Conservation (phyloP, 2,329 filamentous ascomycete genomes). For the Gaeumannomyces sp. region DNA sequence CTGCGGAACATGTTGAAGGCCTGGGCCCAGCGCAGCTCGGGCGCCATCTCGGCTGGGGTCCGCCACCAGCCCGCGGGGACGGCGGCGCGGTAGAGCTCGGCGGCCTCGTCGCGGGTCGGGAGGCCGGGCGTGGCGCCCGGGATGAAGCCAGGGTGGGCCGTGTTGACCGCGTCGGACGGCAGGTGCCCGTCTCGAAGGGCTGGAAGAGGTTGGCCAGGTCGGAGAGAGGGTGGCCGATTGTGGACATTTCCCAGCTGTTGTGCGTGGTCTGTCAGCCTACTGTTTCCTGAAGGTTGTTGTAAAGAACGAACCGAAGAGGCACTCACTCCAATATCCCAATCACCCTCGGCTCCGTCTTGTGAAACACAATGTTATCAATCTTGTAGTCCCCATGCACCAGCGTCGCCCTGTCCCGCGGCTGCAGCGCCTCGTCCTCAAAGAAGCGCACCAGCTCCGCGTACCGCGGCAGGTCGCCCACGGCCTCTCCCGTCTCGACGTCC, state of each 20-base stretch:
- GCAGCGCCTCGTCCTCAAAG: conserved; percentile 61
- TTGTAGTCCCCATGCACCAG: conserved; percentile 97
- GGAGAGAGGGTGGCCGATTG: conserved; percentile 89
- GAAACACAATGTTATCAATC: conserved; percentile 85
- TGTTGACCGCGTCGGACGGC: conserved; percentile 19
- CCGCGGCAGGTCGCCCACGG: conserved; percentile 78
- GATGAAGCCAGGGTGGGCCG: conserved; percentile 46
- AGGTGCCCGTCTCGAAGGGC: conserved; percentile 37
- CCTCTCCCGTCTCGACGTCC: conserved; percentile 69
- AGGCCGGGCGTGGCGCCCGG: conserved; percentile 58
- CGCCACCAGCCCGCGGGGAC: conserved; percentile 45
- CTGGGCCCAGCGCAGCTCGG: conserved; percentile 55
- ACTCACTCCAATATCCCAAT: conserved; percentile 83
- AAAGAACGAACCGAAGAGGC: neutral
- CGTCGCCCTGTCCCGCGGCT: conserved; percentile 71
- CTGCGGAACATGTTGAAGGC: conserved; percentile 58
- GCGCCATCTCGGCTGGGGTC: conserved; percentile 14
- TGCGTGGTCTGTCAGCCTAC: neutral
- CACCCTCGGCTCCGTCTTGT: conserved; percentile 78
- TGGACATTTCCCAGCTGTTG: conserved; percentile 89
- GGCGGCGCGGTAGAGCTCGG: conserved; percentile 37
- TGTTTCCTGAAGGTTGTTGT: neutral
- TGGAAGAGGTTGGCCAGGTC: conserved; percentile 76
- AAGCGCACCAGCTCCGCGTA: conserved; percentile 75
- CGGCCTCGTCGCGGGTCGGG: conserved; percentile 26